phyloP scores from a whole-genome alignment of 305 asterid genomes.

The Nicotiana rustica region DNA sequence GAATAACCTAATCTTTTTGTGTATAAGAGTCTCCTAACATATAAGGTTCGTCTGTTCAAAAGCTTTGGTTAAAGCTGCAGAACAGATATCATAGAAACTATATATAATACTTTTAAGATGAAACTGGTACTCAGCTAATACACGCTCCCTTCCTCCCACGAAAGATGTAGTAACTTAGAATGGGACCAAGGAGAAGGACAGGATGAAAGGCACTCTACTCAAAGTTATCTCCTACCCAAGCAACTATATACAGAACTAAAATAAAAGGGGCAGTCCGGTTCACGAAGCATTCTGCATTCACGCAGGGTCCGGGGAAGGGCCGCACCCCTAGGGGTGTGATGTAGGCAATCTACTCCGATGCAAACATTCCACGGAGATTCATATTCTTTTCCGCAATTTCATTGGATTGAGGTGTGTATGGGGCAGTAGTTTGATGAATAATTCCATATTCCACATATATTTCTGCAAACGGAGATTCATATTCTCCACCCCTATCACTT shows the following conservation, averaged over 20 bases:
- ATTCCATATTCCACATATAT: too few species aligned
- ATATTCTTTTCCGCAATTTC: too few species aligned
- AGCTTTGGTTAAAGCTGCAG: constrained; percentile 47
- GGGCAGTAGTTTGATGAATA: too few species aligned
- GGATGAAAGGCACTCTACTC: neutral
- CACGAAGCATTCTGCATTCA: too few species aligned
- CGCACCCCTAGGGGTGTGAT: too few species aligned
- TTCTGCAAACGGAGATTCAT: too few species aligned
- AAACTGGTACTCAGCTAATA: neutral
- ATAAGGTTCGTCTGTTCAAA: constrained; percentile 89
- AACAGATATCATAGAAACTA: neutral
- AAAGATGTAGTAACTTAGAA: neutral
- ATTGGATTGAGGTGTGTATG: too few species aligned
- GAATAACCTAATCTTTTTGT: neutral
- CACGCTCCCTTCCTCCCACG: neutral
- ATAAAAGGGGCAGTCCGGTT: too few species aligned
- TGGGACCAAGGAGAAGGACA: neutral
- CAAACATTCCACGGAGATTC: too few species aligned
- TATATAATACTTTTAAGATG: constrained; percentile 9
- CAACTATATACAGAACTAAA: neutral
- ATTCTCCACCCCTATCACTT: too few species aligned
- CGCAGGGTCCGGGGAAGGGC: too few species aligned
- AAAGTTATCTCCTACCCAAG: neutral
- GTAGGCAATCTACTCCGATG: too few species aligned
- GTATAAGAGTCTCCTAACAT: constrained; percentile 81